Evolutionary conservation across 345 rosid species (phyloP).

Genomic region (Pugionium dolabratum): DNA sequence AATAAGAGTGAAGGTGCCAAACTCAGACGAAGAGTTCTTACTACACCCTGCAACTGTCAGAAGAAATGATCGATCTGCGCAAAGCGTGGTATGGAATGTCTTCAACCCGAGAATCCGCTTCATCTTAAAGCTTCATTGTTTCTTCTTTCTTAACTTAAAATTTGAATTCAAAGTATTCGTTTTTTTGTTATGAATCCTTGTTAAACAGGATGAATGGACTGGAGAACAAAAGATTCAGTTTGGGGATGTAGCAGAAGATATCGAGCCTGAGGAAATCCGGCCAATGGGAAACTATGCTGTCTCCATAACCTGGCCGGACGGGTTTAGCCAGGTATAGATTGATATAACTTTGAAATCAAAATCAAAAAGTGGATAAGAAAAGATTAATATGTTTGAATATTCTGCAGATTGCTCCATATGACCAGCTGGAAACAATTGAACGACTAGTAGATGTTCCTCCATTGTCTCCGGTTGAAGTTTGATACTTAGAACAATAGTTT

Average conservation of each 20-base stretch:
- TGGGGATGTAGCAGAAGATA: conserved; percentile 74
- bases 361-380: not conserved
- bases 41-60: conserved; percentile 95
- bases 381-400: conserved; percentile 5
- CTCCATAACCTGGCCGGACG: conserved; percentile 95
- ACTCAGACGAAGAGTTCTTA: conserved; percentile 85
- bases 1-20: conserved; percentile 85
- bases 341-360: conserved; percentile 15
- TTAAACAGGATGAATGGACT: conserved; percentile 82
- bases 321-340: conserved; percentile 70
- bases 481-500: conserved; percentile 6
- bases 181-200: not conserved
- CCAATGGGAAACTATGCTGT: conserved; percentile 99
- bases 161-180: not conserved
- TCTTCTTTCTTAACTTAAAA: not conserved
- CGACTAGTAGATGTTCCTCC: conserved; percentile 67
- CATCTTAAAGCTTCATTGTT: not conserved
- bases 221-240: conserved; percentile 86
- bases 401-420: conserved; percentile 93
- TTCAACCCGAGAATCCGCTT: not conserved
- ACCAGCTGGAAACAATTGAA: conserved; percentile 79
- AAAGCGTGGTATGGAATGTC: conserved; percentile 71
- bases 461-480: conserved; percentile 43
- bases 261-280: conserved; percentile 84
- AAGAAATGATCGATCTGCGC: conserved; percentile 87